phyloP scores from a whole-genome alignment of 148 eudicot genomes.

The Rhododendron ferrugineum region DNA sequence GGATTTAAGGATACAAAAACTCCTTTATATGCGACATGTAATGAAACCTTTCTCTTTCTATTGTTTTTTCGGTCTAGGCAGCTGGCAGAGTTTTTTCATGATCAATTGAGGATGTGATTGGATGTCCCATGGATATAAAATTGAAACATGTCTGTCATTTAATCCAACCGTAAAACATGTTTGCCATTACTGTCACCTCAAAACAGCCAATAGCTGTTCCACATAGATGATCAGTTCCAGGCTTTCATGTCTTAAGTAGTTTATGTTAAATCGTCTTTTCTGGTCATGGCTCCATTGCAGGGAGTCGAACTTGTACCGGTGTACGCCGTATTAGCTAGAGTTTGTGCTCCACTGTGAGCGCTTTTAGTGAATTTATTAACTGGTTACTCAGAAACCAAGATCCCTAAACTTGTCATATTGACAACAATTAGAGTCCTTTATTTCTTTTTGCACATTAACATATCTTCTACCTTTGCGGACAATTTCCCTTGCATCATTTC shows the following conservation, averaged over 20 bases:
- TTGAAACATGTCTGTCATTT: background rate
- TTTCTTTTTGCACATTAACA: background rate
- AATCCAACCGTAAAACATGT: background rate
- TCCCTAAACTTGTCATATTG: background rate
- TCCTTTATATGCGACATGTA: slow-evolving; percentile 72
- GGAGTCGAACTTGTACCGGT: background rate
- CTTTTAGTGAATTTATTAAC: background rate
- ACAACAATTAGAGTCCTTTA: background rate
- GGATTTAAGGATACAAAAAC: slow-evolving; percentile 79
- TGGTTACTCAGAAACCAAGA: background rate
- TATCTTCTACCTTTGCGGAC: background rate
- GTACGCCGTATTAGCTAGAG: background rate
- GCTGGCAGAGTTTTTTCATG: background rate
- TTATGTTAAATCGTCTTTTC: background rate
- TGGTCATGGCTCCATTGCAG: background rate
- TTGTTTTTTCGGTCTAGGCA: background rate
- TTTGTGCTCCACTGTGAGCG: background rate
- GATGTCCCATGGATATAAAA: background rate
- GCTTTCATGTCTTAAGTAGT: background rate
- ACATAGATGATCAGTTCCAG: background rate
- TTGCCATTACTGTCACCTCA: background rate
- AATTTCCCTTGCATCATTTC: background rate
- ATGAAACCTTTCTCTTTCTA: slow-evolving; percentile 8
- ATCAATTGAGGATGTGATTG: background rate
- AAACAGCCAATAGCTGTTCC: background rate